Evolutionary conservation across 768 basidiomycete species (phyloP), one percentile per base, ranked within the genome.

Genomic region (Mycena crocata): DNA sequence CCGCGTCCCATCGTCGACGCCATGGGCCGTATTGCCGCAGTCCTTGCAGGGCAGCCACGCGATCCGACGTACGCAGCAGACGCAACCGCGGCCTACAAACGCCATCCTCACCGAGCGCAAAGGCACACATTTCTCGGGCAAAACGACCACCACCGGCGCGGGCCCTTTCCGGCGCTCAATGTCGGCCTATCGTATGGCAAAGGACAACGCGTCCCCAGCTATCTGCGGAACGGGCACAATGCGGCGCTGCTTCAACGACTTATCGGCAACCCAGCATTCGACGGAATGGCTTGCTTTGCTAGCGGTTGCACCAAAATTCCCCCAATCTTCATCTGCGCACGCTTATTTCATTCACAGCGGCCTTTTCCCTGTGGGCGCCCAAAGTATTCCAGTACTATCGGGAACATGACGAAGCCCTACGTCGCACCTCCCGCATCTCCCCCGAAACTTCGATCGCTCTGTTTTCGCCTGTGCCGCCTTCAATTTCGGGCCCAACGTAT

Each of bases 381-480:
- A 66, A 67, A 15, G 24, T 74, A 1, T 61, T 64, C 28, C 1
- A 14, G 6, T 56, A 68, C 49, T 72, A 73, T n/a, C 26, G 60
- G 1, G 46, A 49, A 0, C 64, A 66, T 26, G 42, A 66, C 37
- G 10, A 17, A 17, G 31, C 30, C 21, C 49, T 61, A 5, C 60
- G 21, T 28, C n/a, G 4, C 2, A 26, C 17, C 26, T n/a, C 60
- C 49, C 40, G 15, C n/a, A 51, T 26, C 50, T 61, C 21, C 15
- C 15, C 14, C 49, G 30, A 69, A 72, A 63, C 57, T 70, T 78
- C 56, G 0, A 31, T 2, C 68, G 69, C 13, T 71, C 64, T 1
- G 42, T 77, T 0, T 81, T 79, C 28, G 54, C 76, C 0, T 60
- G 66, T 0, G 40, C 57, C 1, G 72, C 73, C 0, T 78, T 81